Evolutionary conservation across 2,329 filamentous ascomycete species (phyloP).

Genomic region (Diaporthe longicolla): DNA sequence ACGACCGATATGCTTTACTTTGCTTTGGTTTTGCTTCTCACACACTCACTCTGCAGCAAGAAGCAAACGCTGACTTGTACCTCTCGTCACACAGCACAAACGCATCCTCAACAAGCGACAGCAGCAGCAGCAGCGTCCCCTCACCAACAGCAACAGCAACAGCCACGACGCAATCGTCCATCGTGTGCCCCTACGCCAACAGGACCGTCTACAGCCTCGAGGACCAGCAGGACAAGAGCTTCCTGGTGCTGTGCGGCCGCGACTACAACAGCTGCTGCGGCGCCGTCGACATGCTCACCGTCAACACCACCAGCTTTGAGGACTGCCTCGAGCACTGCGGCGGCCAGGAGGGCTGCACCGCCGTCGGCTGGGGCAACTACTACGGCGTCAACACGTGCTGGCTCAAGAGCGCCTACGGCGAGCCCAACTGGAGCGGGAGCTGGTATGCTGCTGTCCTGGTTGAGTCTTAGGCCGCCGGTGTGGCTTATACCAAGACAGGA

Average conservation of each 20-base stretch:
- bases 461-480: neutral
- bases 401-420: conserved; percentile 53
- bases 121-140: conserved; percentile 36
- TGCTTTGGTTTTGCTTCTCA: neutral
- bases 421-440: conserved; percentile 45
- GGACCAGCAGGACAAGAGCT: conserved; percentile 44
- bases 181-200: conserved; percentile 53
- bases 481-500: neutral
- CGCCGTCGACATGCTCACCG: conserved; percentile 49
- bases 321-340: conserved; percentile 53
- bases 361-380: conserved; percentile 54
- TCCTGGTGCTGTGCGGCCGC: conserved; percentile 52
- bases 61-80: neutral
- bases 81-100: neutral
- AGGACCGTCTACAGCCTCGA: conserved; percentile 50
- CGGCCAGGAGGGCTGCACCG: conserved; percentile 48
- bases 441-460: conserved; percentile 54
- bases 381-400: conserved; percentile 51
- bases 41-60: neutral
- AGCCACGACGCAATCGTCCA: conserved; percentile 17
- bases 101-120: conserved; percentile 2
- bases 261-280: conserved; percentile 53
- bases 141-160: conserved; percentile 41
- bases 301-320: conserved; percentile 47
- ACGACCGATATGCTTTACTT: conserved; percentile 2